A percentile compares a stretch with the other conserved stretches of the same genome.
These are phyloP conservation scores for Trichosanthes truncata DNA, from an alignment of 306 rosid genomes.

Conservation along the genomic window DNA sequence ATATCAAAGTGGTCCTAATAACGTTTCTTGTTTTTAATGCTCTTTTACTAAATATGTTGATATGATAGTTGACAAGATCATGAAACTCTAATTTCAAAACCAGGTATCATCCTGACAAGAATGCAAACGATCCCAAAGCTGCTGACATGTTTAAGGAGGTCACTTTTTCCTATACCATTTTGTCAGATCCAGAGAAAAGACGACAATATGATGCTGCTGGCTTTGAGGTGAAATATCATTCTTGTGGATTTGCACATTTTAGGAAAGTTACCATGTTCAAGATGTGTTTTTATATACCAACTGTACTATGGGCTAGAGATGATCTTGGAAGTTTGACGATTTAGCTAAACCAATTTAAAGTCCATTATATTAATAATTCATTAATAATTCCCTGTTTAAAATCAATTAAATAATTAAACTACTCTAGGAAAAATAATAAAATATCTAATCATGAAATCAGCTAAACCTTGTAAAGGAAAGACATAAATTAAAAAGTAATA, in stretches of 20 bases:
- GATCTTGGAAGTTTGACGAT: background rate
- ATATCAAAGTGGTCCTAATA: background rate
- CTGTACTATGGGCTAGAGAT: background rate
- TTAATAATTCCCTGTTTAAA: background rate
- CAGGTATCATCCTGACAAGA: slow-evolving; percentile 99
- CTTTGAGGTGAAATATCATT: slow-evolving; percentile 61
- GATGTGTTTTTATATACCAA: slow-evolving; percentile 4
- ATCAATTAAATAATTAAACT: background rate
- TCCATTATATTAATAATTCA: background rate
- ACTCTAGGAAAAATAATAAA: background rate
- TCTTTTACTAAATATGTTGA: background rate
- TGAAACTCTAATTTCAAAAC: slow-evolving; percentile 11
- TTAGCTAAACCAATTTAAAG: background rate
- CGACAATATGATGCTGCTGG: slow-evolving; percentile 88
- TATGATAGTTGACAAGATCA: background rate
- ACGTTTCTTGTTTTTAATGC: background rate
- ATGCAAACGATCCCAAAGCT: slow-evolving; percentile 95
- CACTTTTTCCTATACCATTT: slow-evolving; percentile 76
- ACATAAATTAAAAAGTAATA: background rate
- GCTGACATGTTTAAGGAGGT: slow-evolving; percentile 94
- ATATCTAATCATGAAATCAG: background rate
- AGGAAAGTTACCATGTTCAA: background rate
- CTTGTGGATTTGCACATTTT: slow-evolving; percentile 3
- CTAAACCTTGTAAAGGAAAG: background rate
- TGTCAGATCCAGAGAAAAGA: slow-evolving; percentile 87